Evolutionary conservation across 2,329 filamentous ascomycete species (phyloP).

Genomic region (Talaromyces sp.): DNA sequence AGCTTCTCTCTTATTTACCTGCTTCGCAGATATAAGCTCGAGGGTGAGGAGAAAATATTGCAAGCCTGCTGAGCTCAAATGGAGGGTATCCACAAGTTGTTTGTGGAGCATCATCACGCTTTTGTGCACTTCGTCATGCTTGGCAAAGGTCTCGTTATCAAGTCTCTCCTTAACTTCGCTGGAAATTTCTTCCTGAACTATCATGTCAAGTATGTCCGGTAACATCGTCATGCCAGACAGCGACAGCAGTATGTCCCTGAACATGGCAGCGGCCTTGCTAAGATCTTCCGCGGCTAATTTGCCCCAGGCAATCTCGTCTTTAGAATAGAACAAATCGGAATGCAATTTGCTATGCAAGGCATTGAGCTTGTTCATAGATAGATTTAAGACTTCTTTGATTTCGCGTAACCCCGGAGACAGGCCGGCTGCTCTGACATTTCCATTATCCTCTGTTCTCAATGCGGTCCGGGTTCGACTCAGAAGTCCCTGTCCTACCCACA

Average conservation of each 20-base stretch:
- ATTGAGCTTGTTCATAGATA: constrained; percentile 50
- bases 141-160: neutral
- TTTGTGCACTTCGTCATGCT: neutral
- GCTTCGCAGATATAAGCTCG: neutral
- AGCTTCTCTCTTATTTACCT: neutral
- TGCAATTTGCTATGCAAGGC: constrained; percentile 64
- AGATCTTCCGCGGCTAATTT: constrained; percentile 65
- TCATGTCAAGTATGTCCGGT: neutral
- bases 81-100: neutral
- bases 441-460: constrained; percentile 54
- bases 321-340: constrained; percentile 66
- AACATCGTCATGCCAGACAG: neutral
- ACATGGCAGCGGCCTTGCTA: neutral
- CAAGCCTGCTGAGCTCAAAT: neutral
- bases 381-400: constrained; percentile 35
- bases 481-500: neutral
- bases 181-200: neutral
- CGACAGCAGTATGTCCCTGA: neutral
- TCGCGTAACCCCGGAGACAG: constrained; percentile 24
- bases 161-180: neutral
- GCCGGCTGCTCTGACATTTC: constrained; percentile 25
- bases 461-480: neutral
- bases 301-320: constrained; percentile 68
- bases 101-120: neutral
- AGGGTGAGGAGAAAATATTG: neutral